Evolutionary conservation across 129 eudicot genomes (phyloP), one percentile per base, ranked within the genome.

Genomic region (Flaveria robusta): DNA sequence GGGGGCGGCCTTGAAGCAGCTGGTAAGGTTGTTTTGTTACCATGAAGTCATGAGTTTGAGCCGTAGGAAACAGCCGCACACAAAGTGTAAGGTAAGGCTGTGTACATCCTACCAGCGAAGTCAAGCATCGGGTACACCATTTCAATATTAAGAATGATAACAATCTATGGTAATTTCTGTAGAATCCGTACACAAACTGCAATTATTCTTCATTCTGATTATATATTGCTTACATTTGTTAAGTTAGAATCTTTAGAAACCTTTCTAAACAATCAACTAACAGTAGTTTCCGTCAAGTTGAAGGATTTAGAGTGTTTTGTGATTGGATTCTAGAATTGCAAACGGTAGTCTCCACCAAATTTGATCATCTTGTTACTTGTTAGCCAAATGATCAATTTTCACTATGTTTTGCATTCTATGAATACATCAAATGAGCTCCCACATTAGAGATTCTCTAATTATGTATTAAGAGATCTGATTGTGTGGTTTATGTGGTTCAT

Each of bases 341-440:
- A 34, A 34, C 39, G 1, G 39, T 34, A 34, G 7, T 34, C 1
- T 34, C 39, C 7, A 34, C 7, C 39, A 34, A 1, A 34, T 7
- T 9, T 14, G 47, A 67, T 56, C 20, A 56, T 23, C 75, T 77
- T 77, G 49, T 26, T 42, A 43, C 75, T 77, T 77, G 49, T 26
- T 42, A 43, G 37, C 46, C 41, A 27, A 68, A 15, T 43, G 50
- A 69, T 69, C 47, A 18, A 18, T 56, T 24, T 39, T 42, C 58
- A 15, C 9, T 22, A 68, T 42, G 63, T 26, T 34, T 34, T 34
- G 39, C 39, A 1, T 34, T 34, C 39, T 34, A 34, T n/a, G 24
- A 74, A 50, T 60, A 16, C 39, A 49, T 49, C 55, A 76, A 50
- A 52, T 18, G 22, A 72, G 50, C 26, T 62, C 14, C 18, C 19